Evolutionary conservation across 2,329 filamentous ascomycete species (phyloP), one percentile per base, ranked within the genome.

Genomic region (Fusarium sp.): DNA sequence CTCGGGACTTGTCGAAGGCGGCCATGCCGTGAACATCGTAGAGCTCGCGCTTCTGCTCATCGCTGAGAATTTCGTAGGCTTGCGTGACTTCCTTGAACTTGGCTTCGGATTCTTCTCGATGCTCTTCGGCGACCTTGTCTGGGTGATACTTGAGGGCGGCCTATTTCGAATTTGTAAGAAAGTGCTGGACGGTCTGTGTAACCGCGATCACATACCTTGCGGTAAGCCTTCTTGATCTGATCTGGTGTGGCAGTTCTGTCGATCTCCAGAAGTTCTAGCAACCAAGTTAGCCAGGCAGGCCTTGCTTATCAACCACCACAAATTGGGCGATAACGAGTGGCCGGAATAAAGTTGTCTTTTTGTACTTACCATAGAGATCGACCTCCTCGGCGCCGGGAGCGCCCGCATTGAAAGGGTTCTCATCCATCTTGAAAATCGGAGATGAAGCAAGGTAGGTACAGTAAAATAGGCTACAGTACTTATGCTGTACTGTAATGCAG

Each of bases 21-120:
- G 93, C 90, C 95, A 98, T 98, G 85, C 96, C 96, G 81, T 97
- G 94, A 71, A 91, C 91, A 80, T 99, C 96, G 86, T 99, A 99
- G 71, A 97, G 85, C 64, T 93, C 89, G 79, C 96, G 93, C 83
- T 97, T 98, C 71, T 98, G 91, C 72, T 98, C 96, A 87, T 99
- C 96, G 84, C 91, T 93, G 63, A 99, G 94, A 81, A 99, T 98
- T 81, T 99, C 96, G 87, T 99, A 99, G 77, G 96, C 96, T 85
- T 97, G 93, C 68, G 93, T 95, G 65, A 97, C 92, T 62, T 91
- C 87, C 85, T 99, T 99, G 91, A 99, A 99, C 80, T 92, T 95
- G 80, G 91, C 88, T 82, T 98, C 96, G 69, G 96, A 94, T 75
- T 92, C 93, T 80, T 91, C 92, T 76, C 96, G 92, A 80, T 95